Conservation (phyloP, 768 basidiomycete genomes). For the Favolaschia claudopus region DNA sequence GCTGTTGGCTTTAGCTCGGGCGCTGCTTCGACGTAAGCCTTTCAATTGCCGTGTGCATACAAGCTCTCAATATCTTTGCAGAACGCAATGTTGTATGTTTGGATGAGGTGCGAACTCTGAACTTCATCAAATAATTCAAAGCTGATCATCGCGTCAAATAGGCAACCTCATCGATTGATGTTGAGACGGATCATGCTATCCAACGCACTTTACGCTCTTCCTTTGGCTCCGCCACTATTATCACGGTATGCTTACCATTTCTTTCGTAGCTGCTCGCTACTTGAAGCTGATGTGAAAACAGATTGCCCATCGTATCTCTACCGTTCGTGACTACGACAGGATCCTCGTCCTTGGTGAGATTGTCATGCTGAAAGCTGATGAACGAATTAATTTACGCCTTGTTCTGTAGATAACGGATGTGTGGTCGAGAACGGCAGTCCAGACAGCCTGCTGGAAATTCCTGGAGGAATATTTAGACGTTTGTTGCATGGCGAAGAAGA, state of each 20-base stretch:
- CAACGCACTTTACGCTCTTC: conserved; percentile 8
- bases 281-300: neutral
- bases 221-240: conserved; percentile 3
- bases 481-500: conserved; percentile 7
- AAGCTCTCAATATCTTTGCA: too few species aligned
- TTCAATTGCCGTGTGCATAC: too few species aligned
- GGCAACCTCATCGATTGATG: conserved; percentile 14
- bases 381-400: neutral
- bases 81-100: conserved; percentile 12
- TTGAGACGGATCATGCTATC: conserved; percentile 12
- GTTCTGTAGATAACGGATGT: conserved; percentile 1
- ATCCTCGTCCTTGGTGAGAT: conserved; percentile 9
- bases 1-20: conserved; percentile 6
- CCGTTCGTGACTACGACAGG: conserved; percentile 4
- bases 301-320: conserved; percentile 12
- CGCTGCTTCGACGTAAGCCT: conserved; percentile 10
- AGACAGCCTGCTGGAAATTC: conserved; percentile 1
- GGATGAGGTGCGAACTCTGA: neutral
- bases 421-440: conserved; percentile 13
- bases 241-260: neutral
- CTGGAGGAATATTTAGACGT: conserved; percentile 9
- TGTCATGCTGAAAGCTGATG: neutral
- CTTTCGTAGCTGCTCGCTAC: neutral
- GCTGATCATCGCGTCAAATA: neutral
- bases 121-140: neutral